Conservation (phyloP, 1,284 basidiomycete genomes). For the Ceratobasidium sp. region DNA sequence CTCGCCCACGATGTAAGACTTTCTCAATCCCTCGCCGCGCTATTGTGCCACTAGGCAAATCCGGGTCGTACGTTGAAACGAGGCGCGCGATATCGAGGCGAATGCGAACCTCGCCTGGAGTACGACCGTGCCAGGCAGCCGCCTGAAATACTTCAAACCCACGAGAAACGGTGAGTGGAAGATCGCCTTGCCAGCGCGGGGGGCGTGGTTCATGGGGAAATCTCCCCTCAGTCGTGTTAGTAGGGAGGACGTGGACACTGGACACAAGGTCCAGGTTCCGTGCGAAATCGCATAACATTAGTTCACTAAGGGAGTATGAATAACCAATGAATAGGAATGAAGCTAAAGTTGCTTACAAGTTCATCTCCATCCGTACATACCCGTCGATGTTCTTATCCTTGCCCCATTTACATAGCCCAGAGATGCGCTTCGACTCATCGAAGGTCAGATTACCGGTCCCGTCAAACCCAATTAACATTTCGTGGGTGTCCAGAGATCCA, state of each 20-base stretch:
- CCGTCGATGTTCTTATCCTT: conserved; percentile 58
- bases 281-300: conserved; percentile 67
- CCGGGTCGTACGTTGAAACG: conserved; percentile 63
- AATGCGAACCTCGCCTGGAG: conserved; percentile 56
- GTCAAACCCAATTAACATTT: conserved; percentile 59
- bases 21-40: conserved; percentile 54
- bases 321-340: neutral
- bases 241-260: conserved; percentile 46
- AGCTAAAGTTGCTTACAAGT: conserved; percentile 59
- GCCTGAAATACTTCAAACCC: conserved; percentile 55
- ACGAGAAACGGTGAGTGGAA: conserved; percentile 14
- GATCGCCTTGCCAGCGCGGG: conserved; percentile 42
- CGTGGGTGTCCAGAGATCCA: conserved; percentile 62
- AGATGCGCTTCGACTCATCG: conserved; percentile 55
- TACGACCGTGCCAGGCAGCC: conserved; percentile 60
- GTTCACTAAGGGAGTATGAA: conserved; percentile 58
- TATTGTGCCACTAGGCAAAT: conserved; percentile 57
- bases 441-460: conserved; percentile 43
- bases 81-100: conserved; percentile 59
- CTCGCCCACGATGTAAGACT: conserved; percentile 56
- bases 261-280: conserved; percentile 60
- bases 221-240: neutral
- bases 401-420: conserved; percentile 59
- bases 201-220: conserved; percentile 7
- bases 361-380: conserved; percentile 64